Evolutionary conservation across 768 basidiomycete species (phyloP).

Genomic region (Suillus subluteus): DNA sequence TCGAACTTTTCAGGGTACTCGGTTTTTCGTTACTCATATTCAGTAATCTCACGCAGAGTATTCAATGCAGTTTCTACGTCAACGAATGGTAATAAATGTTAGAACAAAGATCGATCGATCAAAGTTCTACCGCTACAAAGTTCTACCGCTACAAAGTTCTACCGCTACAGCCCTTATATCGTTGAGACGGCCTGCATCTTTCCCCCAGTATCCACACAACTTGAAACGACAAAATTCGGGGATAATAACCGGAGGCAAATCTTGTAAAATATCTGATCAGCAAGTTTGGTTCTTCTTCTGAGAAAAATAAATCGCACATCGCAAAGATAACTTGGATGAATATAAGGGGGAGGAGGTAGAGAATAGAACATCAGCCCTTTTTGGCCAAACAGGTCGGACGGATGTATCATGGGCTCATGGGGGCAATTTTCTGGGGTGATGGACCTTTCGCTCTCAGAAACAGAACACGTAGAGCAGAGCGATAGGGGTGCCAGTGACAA

Average conservation of each 20-base stretch:
- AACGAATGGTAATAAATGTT: neutral
- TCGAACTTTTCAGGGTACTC: too few species aligned
- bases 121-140: neutral
- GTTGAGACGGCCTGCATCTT: neutral
- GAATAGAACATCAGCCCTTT: neutral
- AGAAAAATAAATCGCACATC: neutral
- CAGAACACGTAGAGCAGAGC: neutral
- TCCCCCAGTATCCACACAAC: neutral
- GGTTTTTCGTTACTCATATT: too few species aligned
- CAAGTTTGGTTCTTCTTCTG: neutral
- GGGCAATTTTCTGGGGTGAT: constrained; percentile 50
- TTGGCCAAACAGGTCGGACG: constrained; percentile 27
- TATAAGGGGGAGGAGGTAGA: neutral
- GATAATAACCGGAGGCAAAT: neutral
- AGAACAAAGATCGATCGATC: neutral
- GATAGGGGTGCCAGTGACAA: neutral
- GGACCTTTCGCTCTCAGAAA: constrained; percentile 41
- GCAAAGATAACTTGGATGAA: neutral
- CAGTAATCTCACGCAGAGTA: too few species aligned
- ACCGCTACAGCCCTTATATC: neutral
- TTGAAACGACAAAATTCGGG: neutral
- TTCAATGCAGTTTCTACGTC: neutral
- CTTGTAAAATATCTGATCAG: neutral
- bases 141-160: too few species aligned
- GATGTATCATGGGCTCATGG: constrained; percentile 46